Base-by-base conservation (phyloP, 257 asterid genomes). In the Mitragyna speciosa region DNA sequence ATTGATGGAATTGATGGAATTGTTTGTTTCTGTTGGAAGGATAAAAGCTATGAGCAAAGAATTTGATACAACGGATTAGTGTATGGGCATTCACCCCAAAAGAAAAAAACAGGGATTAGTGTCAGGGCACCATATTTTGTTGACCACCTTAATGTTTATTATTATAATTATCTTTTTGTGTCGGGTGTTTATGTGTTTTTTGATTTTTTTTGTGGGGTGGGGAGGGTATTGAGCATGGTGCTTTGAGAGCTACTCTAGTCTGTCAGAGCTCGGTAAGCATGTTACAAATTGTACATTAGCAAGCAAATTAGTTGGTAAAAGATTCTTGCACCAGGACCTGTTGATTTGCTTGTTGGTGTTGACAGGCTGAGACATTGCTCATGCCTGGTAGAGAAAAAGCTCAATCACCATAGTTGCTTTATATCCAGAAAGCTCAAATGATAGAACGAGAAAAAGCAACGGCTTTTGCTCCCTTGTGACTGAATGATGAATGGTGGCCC, bases 401-500 rank as follows among this genome's bases (percentile, higher is more conserved):
- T 49, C 82, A 80, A 81, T 83, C 84, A 80, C 88, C 59, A 82
- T 63, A 45, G 76, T 63, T 80, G 76, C 78, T 79, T 79, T 83
- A 83, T 64, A 79, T 77, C 83, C 80, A 72, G 75, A 84, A 81
- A 78, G 80, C 54, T 69, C 12, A 82, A 76, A 58, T 47, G 68
- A 45, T 54, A 26, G 65, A 80, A 52, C 31, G 76, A 75, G 52
- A 76, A 48, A 80, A 80, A 28, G 52, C 31, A 51, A 45, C 24
- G 72, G 78, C 78, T 80, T 76, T 76, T 82, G n/a, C 74, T 26
- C 77, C 84, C 85, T 83, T 77, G 84, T 79, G 89, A 73, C 20
- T 73, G 85, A 75, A 87, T 82, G 80, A 83, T 85, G 84, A 84
- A 71, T 24, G 77, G 61, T 82, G 86, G 75, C 82, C 80, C 24